Base-by-base conservation (phyloP, 2,329 filamentous ascomycete species). In the Fusarium algeriense region DNA sequence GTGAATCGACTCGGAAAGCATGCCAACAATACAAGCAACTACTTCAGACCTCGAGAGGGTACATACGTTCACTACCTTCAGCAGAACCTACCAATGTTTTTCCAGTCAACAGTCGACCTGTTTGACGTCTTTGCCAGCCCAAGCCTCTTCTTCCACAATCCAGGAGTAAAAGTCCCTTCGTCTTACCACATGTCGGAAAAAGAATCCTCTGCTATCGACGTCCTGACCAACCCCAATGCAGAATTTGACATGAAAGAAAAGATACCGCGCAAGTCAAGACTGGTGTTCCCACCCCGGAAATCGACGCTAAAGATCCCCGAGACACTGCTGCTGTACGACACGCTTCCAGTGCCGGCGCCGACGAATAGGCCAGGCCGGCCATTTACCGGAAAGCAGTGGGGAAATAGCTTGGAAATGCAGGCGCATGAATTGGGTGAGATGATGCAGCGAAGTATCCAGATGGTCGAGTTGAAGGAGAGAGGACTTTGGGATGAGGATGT, bases 91-190 rank as follows among this genome's bases (percentile, higher is more conserved):
- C 76, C 80, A 0, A 67, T 63, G 7, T 80, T 90, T n/a, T 91
- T 91, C 73, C 69, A 71, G 13, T 73, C 69, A 1, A 87, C 89
- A 0, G 75, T 75, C 2, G 78, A 86, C 63, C 77, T 89, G 34
- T 90, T 91, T 67, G 89, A 91, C 70, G 78, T 86, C 1, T 91
- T 91, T 76, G 87, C 84, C 8, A 90, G 87, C 64, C 84, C 89
- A 1, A 82, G 83, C 55, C 81, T 91, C 2, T 86, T 91, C 73
- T 90, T 91, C 72, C 86, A 87, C 54, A 86, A 83, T 1, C 78
- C 88, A 0, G 86, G 85, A 0, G 63, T 88, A 8, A 70, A 80
- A 1, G 79, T 85, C 0, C 86, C 87, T 1, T 78, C 78, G 3
- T 81, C 81, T 4, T 88, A 89, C 68, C 71, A 78, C 62, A 73